Conservation (phyloP, 2,329 filamentous ascomycete genomes). For the Apiospora marii region DNA sequence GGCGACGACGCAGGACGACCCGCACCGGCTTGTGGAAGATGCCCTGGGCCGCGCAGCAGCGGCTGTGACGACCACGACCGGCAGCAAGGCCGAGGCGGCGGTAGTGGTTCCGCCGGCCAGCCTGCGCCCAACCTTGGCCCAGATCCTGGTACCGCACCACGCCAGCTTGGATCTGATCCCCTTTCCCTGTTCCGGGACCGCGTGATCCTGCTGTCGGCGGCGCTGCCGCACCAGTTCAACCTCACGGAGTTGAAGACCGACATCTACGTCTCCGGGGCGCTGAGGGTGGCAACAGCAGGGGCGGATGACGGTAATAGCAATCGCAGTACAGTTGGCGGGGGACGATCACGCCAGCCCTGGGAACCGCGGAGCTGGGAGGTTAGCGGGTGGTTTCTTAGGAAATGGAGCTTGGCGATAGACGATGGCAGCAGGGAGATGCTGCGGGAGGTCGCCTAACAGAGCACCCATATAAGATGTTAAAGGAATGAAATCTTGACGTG, state of each 20-base stretch:
- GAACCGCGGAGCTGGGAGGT: constrained; percentile 38
- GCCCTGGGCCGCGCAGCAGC: constrained; percentile 1
- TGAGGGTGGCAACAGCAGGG: constrained; percentile 34
- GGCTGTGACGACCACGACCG: background rate
- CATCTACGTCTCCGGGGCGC: constrained; percentile 42
- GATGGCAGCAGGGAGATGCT: background rate
- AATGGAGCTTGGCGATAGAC: constrained; percentile 29
- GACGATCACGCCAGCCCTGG: constrained; percentile 41
- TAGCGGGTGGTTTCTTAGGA: constrained; percentile 33
- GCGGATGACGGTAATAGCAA: background rate
- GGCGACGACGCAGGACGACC: constrained; percentile 30
- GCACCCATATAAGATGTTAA: background rate
- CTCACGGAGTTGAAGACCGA: constrained; percentile 47
- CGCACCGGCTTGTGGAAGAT: constrained; percentile 34
- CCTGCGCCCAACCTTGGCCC: constrained; percentile 46
- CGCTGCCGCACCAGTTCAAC: constrained; percentile 41
- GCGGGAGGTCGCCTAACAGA: background rate
- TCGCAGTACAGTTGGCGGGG: constrained; percentile 16
- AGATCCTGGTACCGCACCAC: constrained; percentile 48
- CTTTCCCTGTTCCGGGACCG: constrained; percentile 43
- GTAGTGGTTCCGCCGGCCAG: constrained; percentile 40
- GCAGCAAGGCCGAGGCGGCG: constrained; percentile 19
- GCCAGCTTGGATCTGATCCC: constrained; percentile 47
- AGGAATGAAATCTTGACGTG: background rate
- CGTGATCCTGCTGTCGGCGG: constrained; percentile 43